Conservation (phyloP, 768 basidiomycete species). For the Russula olivacea region DNA sequence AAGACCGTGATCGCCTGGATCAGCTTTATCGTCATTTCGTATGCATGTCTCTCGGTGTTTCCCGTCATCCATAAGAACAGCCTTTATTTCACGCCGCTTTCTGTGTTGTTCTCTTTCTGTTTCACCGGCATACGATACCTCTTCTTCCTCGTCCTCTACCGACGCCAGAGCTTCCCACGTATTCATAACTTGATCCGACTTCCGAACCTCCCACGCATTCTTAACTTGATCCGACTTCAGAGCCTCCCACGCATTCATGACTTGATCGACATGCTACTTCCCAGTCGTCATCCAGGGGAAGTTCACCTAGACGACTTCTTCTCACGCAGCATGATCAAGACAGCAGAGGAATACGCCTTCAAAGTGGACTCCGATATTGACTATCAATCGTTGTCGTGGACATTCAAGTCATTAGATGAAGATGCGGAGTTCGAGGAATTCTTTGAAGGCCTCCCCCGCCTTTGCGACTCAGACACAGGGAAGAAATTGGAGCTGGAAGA, state of each 20-base stretch:
- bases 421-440: slow-evolving; percentile 11
- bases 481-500: neutral
- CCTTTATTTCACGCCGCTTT: slow-evolving; percentile 13
- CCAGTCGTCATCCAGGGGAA: no score
- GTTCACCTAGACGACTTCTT: neutral
- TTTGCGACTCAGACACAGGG: neutral
- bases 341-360: neutral
- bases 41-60: slow-evolving; percentile 18
- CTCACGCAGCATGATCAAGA: neutral
- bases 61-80: slow-evolving; percentile 9
- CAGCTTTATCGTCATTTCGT: slow-evolving; percentile 7
- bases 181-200: no score
- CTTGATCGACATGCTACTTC: no score
- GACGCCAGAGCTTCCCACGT: no score
- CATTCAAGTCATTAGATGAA: slow-evolving; percentile 2
- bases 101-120: neutral
- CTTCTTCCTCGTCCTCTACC: no score
- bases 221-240: no score
- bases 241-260: no score
- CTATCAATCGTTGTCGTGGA: slow-evolving; percentile 1
- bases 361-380: neutral
- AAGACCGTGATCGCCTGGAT: slow-evolving; percentile 10
- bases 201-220: no score
- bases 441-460: slow-evolving; percentile 9
- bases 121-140: neutral